These are phyloP conservation scores for Solanum tarijense DNA, from an alignment of 257 asterid genomes.

Conservation along the genomic window DNA sequence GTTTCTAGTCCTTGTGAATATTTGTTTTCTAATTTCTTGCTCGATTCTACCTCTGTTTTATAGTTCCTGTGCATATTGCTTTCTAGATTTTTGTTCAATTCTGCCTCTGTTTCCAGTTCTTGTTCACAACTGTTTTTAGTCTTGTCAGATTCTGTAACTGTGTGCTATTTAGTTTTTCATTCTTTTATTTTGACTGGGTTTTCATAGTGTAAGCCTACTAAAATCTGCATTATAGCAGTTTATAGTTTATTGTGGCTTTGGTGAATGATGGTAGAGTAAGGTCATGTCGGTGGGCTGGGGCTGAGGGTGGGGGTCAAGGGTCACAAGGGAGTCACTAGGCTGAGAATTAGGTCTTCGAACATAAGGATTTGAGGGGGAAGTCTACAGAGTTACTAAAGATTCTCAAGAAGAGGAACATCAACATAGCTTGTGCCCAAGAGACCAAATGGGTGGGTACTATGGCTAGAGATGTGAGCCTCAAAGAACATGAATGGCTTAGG, in stretches of 20 bases:
- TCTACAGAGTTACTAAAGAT: not conserved
- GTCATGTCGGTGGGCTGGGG: not conserved
- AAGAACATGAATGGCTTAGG: not conserved
- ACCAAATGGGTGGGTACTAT: not conserved
- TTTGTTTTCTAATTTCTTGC: not conserved
- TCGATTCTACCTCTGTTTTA: not conserved
- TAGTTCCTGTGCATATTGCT: not conserved
- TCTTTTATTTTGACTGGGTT: not conserved
- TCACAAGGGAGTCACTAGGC: not conserved
- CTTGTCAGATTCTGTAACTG: not conserved
- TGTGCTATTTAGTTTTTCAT: not conserved
- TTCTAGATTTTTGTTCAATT: not conserved
- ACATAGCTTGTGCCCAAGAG: not conserved
- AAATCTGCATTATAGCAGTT: not conserved
- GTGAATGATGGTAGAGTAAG: not conserved
- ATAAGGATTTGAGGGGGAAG: not conserved
- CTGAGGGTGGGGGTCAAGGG: not conserved
- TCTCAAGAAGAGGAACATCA: not conserved
- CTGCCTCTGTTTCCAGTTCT: not conserved
- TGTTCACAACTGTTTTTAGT: not conserved
- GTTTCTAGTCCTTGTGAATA: not conserved
- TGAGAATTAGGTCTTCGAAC: not conserved
- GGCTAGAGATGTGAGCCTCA: not conserved
- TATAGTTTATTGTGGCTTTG: not conserved
- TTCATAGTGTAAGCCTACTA: not conserved